Base-by-base conservation (phyloP, 2,329 filamentous ascomycete genomes). In the Aspergillus bombycis region DNA sequence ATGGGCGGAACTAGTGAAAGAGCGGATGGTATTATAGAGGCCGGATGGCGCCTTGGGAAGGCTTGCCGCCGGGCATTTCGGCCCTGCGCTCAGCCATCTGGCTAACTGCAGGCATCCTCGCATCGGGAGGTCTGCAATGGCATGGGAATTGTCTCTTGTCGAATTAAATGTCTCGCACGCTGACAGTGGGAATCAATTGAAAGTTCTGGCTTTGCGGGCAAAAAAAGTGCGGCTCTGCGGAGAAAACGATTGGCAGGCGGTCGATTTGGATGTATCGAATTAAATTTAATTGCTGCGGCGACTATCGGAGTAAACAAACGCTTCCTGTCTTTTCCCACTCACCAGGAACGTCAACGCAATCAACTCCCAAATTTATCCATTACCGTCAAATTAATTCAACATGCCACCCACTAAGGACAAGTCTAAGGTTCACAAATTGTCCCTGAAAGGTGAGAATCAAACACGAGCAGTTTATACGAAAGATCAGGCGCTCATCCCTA, bases 381-480 rank as follows among this genome's bases (percentile, higher is more conserved):
- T 26, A 14, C 34, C 19, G 2, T 30, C 36, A n/a, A 26, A 28
- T 58, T 45, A 38, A 45, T 26, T 57, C 70, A 73, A 57, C 32
- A 81, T 82, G 79, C 77, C 82, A 14, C 77, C 81, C 23, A 75
- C 84, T 64, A 85, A 85, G 68, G 86, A 88, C 74, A 93, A 93
- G 74, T 92, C 92, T 70, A 97, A 97, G 81, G 89, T 93, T 65
- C 95, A 99, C 83, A 98, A 97, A 84, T 87, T 99, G 67, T 92
- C 94, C 43, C 85, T 79, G 59, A 80, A 79, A 74, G 79, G 80
- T 81, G 59, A 57, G 67, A 3, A 46, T 32, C 48, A 32, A 43
- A 6, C n/a, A 30, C 23, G 23, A 10, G 16, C 28, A 9, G 7
- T 28, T 53, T 26, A 26, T 28, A 19, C 11, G 28, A 6, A 19